Base-by-base conservation (phyloP, 371 early-diverging fungal species). In the Rhizopus stolonifer region DNA sequence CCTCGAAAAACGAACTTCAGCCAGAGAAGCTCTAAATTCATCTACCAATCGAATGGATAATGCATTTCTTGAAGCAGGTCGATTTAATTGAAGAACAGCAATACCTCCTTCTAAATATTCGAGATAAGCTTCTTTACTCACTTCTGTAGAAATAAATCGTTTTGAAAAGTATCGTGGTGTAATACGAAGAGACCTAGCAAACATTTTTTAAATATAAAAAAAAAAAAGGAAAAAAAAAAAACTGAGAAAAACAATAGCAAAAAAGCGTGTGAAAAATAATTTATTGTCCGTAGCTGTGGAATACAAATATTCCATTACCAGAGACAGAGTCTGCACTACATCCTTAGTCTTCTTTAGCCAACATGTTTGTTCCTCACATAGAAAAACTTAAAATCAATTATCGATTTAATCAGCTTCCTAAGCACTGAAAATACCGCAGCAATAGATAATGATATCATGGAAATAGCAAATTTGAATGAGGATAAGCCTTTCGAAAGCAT, bases 21-120 rank as follows among this genome's bases (percentile, higher is more conserved):
- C 69, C 5, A 95, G 66, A 0, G 87, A 83, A 4, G 66, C 66
- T 44, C 85, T 78, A 61, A 97, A 87, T 60, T 93, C 81, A 6
- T 59, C 54, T 25, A 97, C 74, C 18, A 97, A 74, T 48, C 82
- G 79, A 24, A 84, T 77, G 2, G 95, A 95, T 18, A 97, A 69
- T 8, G 98, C 96, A 67, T 97, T 97, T 67, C 84, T 91, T 10
- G 93, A 88, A 23, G 75, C 70, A 33, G 98, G 95, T 4, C 96
- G 83, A 73, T 95, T 87, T 54, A 97, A 74, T 55, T 86, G 83
- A 31, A 97, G 56, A 9, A 93, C 80, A 21, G 86, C 65, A 51
- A 96, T 94, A 34, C 96, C 97, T 19, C 84, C 87, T 22, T 56
- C 46, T 36, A 89, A 65, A 5, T 72, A 65, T 60, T 88, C 86